Evolutionary conservation across 768 basidiomycete species (phyloP).

Genomic region (Mrakia hoshinonis): DNA sequence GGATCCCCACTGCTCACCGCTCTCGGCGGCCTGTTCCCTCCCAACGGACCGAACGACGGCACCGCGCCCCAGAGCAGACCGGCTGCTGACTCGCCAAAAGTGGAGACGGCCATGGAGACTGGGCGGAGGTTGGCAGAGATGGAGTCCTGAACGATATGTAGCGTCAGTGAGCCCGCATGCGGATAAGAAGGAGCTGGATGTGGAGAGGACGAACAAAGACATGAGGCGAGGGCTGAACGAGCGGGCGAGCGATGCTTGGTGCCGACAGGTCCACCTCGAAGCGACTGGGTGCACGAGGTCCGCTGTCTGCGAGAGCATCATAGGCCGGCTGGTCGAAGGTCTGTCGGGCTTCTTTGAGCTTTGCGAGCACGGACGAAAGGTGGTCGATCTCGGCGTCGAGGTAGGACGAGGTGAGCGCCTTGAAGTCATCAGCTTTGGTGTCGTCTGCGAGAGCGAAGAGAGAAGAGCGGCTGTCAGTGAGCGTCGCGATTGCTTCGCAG

Average conservation of each 20-base stretch:
- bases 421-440: constrained; percentile 18
- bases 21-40: not conserved
- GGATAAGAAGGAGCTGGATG: no score
- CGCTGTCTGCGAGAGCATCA: not conserved
- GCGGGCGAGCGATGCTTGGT: not conserved
- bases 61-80: not conserved
- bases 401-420: not conserved
- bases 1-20: not conserved
- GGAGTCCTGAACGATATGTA: not conserved
- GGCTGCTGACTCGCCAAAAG: constrained; percentile 9
- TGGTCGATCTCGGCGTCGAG: constrained; percentile 26
- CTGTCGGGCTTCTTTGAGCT: not conserved
- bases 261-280: not conserved
- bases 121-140: constrained; percentile 13
- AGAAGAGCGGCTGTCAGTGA: not conserved
- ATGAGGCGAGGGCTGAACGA: constrained; percentile 11
- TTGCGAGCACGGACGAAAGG: not conserved
- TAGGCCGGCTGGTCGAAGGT: not conserved
- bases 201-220: not conserved
- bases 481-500: no score
- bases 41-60: not conserved
- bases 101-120: constrained; percentile 11
- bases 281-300: not conserved
- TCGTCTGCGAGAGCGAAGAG: constrained; percentile 3
- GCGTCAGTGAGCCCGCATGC: not conserved